These are phyloP conservation scores for Coemansia sp. DNA, from an alignment of 192 early-diverging fungal genomes.

Conservation along the genomic window DNA sequence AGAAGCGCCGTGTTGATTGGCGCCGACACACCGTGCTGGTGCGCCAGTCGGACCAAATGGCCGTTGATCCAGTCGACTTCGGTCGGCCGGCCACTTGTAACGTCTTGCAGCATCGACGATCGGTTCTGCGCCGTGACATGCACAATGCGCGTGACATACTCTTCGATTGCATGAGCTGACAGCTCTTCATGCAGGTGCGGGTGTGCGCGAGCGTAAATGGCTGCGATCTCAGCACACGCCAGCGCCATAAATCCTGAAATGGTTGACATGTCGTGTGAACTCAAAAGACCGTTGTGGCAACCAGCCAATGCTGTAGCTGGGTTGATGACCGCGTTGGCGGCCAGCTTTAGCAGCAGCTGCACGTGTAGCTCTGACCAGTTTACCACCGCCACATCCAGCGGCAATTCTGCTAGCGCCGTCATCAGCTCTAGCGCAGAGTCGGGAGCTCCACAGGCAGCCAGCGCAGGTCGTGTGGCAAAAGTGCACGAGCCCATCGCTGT, in stretches of 20 bases:
- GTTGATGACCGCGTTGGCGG: conserved; percentile 65
- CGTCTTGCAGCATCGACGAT: conserved; percentile 56
- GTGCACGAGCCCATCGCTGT: conserved; percentile 57
- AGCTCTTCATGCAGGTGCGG: conserved; percentile 40
- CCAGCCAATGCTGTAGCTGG: conserved; percentile 61
- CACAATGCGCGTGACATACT: conserved; percentile 38
- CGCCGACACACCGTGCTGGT: conserved; percentile 47
- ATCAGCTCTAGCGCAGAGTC: conserved; percentile 24
- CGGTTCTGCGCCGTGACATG: conserved; percentile 49
- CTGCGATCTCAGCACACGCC: conserved; percentile 34
- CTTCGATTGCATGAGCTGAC: conserved; percentile 30
- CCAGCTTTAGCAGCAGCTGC: conserved; percentile 57
- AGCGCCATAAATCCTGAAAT: conserved; percentile 23
- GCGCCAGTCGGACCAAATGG: conserved; percentile 52
- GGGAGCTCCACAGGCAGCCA: conserved; percentile 7
- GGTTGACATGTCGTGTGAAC: neutral
- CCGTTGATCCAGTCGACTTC: conserved; percentile 61
- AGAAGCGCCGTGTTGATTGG: conserved; percentile 42
- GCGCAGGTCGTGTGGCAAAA: conserved; percentile 40
- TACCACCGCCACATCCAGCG: conserved; percentile 30
- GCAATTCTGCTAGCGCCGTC: conserved; percentile 22
- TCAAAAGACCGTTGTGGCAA: conserved; percentile 50
- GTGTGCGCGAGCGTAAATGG: conserved; percentile 37
- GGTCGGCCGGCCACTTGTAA: conserved; percentile 40
- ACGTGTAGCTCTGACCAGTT: conserved; percentile 51